Evolutionary conservation across 2,329 filamentous ascomycete genomes (phyloP).

Genomic region (Epichloe uncinata): DNA sequence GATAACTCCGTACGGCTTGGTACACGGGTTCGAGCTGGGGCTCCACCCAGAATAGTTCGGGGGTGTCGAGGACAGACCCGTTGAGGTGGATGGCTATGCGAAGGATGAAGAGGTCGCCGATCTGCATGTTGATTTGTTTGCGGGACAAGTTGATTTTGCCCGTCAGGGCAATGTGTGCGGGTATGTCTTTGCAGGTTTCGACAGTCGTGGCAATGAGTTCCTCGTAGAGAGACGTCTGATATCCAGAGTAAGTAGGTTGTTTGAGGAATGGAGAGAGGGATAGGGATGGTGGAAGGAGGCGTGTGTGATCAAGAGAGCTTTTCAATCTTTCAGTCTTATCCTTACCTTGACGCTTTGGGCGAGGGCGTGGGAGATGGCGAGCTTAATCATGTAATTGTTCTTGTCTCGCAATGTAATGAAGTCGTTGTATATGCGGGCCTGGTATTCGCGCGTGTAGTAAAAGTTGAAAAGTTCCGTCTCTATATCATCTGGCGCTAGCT

Average conservation of each 20-base stretch:
- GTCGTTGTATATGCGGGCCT: slow-evolving; percentile 97
- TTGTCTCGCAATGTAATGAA: slow-evolving; percentile 93
- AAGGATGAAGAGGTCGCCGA: slow-evolving; percentile 94
- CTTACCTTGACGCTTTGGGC: slow-evolving; percentile 84
- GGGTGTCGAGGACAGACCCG: slow-evolving; percentile 89
- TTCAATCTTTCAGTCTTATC: background rate
- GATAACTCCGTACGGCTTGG: slow-evolving; percentile 83
- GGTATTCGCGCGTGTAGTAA: slow-evolving; percentile 96
- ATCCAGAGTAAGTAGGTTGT: slow-evolving; percentile 8
- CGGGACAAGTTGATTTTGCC: slow-evolving; percentile 83
- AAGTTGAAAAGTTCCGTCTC: slow-evolving; percentile 99
- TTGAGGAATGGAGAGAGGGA: background rate
- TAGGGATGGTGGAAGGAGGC: background rate
- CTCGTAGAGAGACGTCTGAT: slow-evolving; percentile 82
- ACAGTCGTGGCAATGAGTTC: slow-evolving; percentile 91
- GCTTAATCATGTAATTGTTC: slow-evolving; percentile 94
- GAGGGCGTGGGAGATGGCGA: slow-evolving; percentile 89
- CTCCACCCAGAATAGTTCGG: slow-evolving; percentile 97
- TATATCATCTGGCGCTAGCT: slow-evolving; percentile 74
- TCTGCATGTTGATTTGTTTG: slow-evolving; percentile 96
- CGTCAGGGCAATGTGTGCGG: slow-evolving; percentile 80
- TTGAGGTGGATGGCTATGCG: slow-evolving; percentile 97
- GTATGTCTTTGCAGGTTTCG: slow-evolving; percentile 83
- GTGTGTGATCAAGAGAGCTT: background rate
- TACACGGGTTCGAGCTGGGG: slow-evolving; percentile 95